A percentile compares a stretch with the other conserved stretches of the same genome.
Evolutionary conservation across 73 alveolate genomes (phyloP).

Genomic region (Paramecium biaurelia): DNA sequence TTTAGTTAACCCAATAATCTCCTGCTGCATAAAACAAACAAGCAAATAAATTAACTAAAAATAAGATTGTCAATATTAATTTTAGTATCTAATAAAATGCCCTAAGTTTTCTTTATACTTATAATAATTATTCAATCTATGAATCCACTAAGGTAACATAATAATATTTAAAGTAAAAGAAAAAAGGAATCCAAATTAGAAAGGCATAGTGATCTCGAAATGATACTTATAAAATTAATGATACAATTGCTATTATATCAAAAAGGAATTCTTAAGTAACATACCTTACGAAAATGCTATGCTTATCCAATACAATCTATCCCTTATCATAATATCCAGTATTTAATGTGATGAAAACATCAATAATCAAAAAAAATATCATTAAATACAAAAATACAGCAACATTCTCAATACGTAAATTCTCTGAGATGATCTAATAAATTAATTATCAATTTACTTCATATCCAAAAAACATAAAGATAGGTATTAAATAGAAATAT

Average conservation of each 20-base stretch:
- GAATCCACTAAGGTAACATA: neutral
- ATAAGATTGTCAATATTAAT: neutral
- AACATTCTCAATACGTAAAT: neutral
- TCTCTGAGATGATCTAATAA: neutral
- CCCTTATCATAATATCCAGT: conserved; percentile 49
- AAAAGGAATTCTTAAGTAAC: neutral
- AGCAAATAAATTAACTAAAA: conserved; percentile 11
- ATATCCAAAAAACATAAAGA: conserved; percentile 46
- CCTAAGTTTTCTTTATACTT: neutral
- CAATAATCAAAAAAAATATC: neutral
- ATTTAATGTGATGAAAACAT: neutral
- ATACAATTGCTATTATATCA: neutral
- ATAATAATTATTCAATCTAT: neutral
- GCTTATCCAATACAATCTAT: neutral
- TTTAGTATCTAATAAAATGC: conserved; percentile 4
- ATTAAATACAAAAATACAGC: neutral
- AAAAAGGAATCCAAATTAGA: conserved; percentile 16
- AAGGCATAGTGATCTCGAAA: neutral
- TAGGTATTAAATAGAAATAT: conserved; percentile 20
- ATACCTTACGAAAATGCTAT: neutral
- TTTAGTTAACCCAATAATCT: neutral
- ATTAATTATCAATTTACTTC: neutral
- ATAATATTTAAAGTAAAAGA: neutral
- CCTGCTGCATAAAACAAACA: conserved; percentile 50
- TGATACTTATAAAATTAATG: neutral